phyloP scores from a whole-genome alignment of 257 asterid genomes.

The Parsonsia alboflavescens region DNA sequence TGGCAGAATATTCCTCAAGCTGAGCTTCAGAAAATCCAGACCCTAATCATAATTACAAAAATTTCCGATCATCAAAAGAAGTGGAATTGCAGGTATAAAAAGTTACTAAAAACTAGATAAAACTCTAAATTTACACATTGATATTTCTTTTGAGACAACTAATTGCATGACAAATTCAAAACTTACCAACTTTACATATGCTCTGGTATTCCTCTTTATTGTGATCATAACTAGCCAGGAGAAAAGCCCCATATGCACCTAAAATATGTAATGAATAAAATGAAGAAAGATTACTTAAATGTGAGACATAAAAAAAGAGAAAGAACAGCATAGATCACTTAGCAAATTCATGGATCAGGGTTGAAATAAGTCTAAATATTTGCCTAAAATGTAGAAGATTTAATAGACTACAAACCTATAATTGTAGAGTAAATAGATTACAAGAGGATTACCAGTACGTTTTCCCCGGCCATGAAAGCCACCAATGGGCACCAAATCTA shows the following conservation, averaged over 20 bases:
- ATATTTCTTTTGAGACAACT: constrained; percentile 15
- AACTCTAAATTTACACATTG: not conserved
- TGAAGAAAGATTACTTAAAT: not conserved
- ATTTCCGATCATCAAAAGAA: constrained; percentile 4
- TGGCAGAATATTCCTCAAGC: constrained; percentile 88
- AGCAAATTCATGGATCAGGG: not conserved
- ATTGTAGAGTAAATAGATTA: constrained; percentile 6
- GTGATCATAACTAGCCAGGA: constrained; percentile 88
- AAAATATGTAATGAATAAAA: constrained; percentile 7
- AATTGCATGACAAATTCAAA: constrained; percentile 16
- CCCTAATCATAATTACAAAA: constrained; percentile 42
- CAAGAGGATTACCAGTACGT: constrained; percentile 60
- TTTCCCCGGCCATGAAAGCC: constrained; percentile 96
- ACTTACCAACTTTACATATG: constrained; percentile 90
- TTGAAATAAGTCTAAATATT: not conserved
- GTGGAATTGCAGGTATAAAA: not conserved
- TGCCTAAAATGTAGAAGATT: not conserved
- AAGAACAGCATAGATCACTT: not conserved
- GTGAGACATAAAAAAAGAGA: not conserved
- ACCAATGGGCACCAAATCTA: constrained; percentile 97
- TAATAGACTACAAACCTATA: not conserved
- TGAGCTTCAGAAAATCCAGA: constrained; percentile 86
- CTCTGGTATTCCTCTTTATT: constrained; percentile 88
- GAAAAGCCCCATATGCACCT: constrained; percentile 97
- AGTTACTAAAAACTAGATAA: not conserved